Evolutionary conservation across 1,284 basidiomycete genomes (phyloP).

Genomic region (Cystobasidiaceae sp.): DNA sequence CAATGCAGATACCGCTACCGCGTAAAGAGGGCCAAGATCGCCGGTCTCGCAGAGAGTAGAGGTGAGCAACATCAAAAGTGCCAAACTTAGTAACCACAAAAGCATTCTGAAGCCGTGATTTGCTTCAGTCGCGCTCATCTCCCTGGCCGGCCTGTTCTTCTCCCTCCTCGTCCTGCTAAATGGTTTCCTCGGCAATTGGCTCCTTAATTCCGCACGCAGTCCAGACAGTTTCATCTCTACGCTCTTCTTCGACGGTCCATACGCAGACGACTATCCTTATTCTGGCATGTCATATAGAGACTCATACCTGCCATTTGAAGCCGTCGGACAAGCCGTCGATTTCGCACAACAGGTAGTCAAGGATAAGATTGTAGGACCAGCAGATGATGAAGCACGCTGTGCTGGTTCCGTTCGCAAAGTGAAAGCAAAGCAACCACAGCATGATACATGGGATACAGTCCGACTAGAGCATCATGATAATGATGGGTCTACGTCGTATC

Average conservation of each 20-base stretch:
- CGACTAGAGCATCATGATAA: too few relatives aligned
- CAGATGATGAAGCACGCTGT: too few relatives aligned
- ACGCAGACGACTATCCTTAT: conserved; percentile 4
- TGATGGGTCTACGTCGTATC: too few relatives aligned
- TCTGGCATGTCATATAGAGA: conserved; percentile 14
- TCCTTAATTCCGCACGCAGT: conserved; percentile 1
- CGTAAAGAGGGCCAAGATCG: conserved; percentile 24
- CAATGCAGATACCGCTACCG: conserved; percentile 29
- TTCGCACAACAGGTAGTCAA: conserved; percentile 10
- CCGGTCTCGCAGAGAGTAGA: conserved; percentile 30
- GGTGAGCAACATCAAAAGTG: too few relatives aligned
- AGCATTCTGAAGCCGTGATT: too few relatives aligned
- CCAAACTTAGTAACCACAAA: too few relatives aligned
- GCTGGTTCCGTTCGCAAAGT: too few relatives aligned
- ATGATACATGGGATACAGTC: too few relatives aligned
- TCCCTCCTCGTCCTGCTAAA: conserved; percentile 19
- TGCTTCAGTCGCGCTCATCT: conserved; percentile 12
- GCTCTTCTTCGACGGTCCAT: conserved; percentile 24
- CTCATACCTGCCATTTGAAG: conserved; percentile 12
- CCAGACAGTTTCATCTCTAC: conserved; percentile 7
- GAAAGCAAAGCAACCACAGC: too few relatives aligned
- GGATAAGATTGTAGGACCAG: background rate
- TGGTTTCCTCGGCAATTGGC: conserved; percentile 29
- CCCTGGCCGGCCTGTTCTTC: conserved; percentile 22
- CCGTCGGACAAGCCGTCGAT: conserved; percentile 27